phyloP scores from a whole-genome alignment of 768 basidiomycete genomes.

The Macrocybe gigantea region DNA sequence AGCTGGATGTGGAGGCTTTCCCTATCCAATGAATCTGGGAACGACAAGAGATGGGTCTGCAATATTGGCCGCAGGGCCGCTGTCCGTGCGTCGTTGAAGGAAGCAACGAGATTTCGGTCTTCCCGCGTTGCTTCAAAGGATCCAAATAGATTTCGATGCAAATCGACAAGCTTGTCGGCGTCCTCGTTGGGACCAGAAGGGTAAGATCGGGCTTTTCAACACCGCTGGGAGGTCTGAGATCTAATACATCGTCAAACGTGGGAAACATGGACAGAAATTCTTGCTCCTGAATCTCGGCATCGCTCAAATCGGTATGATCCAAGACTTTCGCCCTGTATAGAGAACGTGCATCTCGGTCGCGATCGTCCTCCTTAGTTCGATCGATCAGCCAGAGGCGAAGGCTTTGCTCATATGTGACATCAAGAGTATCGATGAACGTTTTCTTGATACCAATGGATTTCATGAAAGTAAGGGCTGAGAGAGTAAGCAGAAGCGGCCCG shows the following conservation, averaged over 20 bases:
- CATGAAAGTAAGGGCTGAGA: slow-evolving; percentile 44
- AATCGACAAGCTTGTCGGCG: slow-evolving; percentile 31
- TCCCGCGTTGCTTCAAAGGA: slow-evolving; percentile 1
- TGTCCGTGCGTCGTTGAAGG: slow-evolving; percentile 28
- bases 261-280: slow-evolving; percentile 89
- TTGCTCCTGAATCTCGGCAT: slow-evolving; percentile 72
- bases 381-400: slow-evolving; percentile 83
- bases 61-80: slow-evolving; percentile 27
- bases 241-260: slow-evolving; percentile 60
- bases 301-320: slow-evolving; percentile 49
- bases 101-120: not conserved
- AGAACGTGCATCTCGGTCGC: slow-evolving; percentile 57
- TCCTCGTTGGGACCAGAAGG: slow-evolving; percentile 26
- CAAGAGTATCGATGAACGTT: slow-evolving; percentile 29
- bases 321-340: slow-evolving; percentile 67
- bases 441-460: slow-evolving; percentile 30
- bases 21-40: slow-evolving; percentile 43
- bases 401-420: slow-evolving; percentile 59
- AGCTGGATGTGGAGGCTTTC: slow-evolving; percentile 48
- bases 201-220: slow-evolving; percentile 5
- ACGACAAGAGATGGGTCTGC: slow-evolving; percentile 17
- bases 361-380: slow-evolving; percentile 60
- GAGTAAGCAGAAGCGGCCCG: slow-evolving; percentile 36
- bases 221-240: slow-evolving; percentile 16
- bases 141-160: slow-evolving; percentile 44